Evolutionary conservation across 2,329 filamentous ascomycete species (phyloP), one percentile per base, ranked within the genome.

Genomic region (Ophiostoma montium): DNA sequence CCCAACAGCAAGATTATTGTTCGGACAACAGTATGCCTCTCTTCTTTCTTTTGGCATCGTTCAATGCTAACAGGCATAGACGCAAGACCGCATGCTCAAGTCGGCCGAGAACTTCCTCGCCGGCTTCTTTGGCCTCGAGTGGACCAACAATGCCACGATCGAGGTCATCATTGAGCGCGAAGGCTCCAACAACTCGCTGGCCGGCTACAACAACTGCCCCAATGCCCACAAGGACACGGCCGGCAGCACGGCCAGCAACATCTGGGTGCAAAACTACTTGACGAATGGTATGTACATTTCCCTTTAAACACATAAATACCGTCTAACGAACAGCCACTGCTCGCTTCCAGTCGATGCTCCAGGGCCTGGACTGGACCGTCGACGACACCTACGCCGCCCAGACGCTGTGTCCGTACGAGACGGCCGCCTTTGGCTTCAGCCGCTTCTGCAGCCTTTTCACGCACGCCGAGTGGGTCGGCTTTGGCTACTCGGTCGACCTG

Each of bases 91-190:
- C 21, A 88, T 88, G 84, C 67, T 83, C 19, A 80, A 87, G 61
- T 82, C 75, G 35, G 83, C 83, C 3, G 83, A 88, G 62, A 83
- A 88, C 62, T 88, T 86, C 63, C 66, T 87, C 59, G 80, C 83
- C 6, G 84, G 84, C 0, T 88, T 88, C 66, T 88, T 88, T 59
- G 84, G 84, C 0, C 70, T 86, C 0, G 75, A 82, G 43, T 88
- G 83, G 83, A 72, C 78, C 1, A 71, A 78, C 30, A 84, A 86
- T 58, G 82, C 74, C 7, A 85, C 79, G 0, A 72, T 86, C n/a
- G 78, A 86, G 57, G 70, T 84, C 13, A 79, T 83, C 11, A 84
- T 86, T 36, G 84, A 88, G 58, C 65, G 69, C 15, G 58, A 60
- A 1, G 68, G 68, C 2, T 82, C 76, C 61, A 87, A 87, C 64